Base-by-base conservation (phyloP, 2,329 filamentous ascomycete species). In the Metarhizium robertsii region DNA sequence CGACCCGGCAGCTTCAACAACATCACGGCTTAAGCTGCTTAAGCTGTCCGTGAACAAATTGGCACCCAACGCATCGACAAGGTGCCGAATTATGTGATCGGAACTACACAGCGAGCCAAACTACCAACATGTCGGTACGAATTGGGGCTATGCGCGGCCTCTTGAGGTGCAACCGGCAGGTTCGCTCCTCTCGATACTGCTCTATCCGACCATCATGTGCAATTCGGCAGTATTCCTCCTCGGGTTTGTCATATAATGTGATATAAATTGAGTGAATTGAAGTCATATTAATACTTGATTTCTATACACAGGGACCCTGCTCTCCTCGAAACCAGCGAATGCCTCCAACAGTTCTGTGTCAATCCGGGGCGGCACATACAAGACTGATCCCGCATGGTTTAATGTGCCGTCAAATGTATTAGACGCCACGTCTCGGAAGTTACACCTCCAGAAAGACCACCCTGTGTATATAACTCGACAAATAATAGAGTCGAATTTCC, bases 371-470 rank as follows among this genome's bases (percentile, higher is more conserved):
- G 78, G 77, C 59, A 73, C 71, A 10, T 91, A 91, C 69, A 66
- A 73, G 18, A 85, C 80, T 18, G 91, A 97, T 67, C 71, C 79
- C 54, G 71, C 79, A 53, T 96, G 90, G 88, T 94, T 87, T 71
- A 99, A 99, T 71, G 79, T 88, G 14, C 85, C 92, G 3, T 64
- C 80, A 30, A 87, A 85, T 55, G 92, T 99, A 59, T 74, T 91
- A 50, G 76, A 84, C 25, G 84, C 88, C 55, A 80, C 95, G 50
- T 79, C 84, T 50, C 87, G 90, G 59, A 84, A 82, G 54, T 79
- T 99, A n/a, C 94, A 99, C 71, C 80, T 95, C n/a, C 85, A 94
- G 66, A 82, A 86, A 58, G 86, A 96, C 71, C 94, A 99, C 67
- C 94, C 94, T 29, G 79, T 99, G 40, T 84, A 83, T 62, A 95